A percentile compares a stretch with the other conserved stretches of the same genome.
These are phyloP conservation scores for Saccharomyces hybrid DNA, from an alignment of 1,139 yeast genomes.

Conservation along the genomic window DNA sequence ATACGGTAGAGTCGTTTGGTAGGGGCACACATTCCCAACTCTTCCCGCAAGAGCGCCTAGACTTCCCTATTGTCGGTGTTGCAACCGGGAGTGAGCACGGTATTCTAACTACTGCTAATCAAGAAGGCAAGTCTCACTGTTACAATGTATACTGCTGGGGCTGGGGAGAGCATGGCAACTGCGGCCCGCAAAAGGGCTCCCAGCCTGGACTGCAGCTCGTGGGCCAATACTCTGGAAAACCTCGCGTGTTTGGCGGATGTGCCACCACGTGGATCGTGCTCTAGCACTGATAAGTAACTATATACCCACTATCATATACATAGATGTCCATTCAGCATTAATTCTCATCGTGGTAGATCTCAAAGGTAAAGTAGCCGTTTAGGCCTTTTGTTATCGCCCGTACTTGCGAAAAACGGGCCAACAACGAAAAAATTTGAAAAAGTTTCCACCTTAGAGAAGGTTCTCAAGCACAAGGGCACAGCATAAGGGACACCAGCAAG, in stretches of 20 bases:
- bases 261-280: constrained; percentile 28
- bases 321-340: background rate
- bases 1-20: constrained; percentile 46
- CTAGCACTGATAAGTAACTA: background rate
- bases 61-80: constrained; percentile 15
- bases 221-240: constrained; percentile 1
- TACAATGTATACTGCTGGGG: constrained; percentile 65
- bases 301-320: background rate
- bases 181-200: constrained; percentile 42
- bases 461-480: background rate
- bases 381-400: background rate
- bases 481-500: background rate
- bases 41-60: constrained; percentile 29
- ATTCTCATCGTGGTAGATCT: background rate
- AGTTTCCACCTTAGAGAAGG: background rate
- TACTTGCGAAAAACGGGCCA: background rate
- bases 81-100: constrained; percentile 88
- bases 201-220: constrained; percentile 4
- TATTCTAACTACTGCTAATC: constrained; percentile 34
- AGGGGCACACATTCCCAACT: constrained; percentile 72
- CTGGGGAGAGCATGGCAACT: constrained; percentile 98
- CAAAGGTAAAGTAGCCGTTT: background rate
- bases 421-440: background rate
- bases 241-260: constrained; percentile 26
- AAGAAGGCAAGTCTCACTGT: constrained; percentile 16